phyloP scores from a whole-genome alignment of 495 filamentous ascomycete genomes.

The Chaetomium fimeti region DNA sequence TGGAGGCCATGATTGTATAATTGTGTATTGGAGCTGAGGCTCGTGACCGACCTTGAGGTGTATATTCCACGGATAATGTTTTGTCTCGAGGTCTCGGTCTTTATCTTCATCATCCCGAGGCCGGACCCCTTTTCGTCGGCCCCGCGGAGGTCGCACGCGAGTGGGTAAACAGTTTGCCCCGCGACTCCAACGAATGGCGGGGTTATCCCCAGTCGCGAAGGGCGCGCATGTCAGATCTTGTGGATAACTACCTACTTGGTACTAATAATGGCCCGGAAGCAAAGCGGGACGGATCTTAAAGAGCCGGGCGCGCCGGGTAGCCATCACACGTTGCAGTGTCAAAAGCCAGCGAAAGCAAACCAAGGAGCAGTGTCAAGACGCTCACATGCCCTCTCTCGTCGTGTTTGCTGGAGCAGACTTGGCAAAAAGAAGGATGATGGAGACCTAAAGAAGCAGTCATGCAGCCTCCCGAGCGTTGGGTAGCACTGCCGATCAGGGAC shows the following conservation, averaged over 20 bases:
- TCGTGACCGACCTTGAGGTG: too few relatives aligned
- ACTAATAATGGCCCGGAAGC: too few relatives aligned
- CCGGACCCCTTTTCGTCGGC: neutral
- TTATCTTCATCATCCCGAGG: neutral
- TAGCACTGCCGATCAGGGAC: slow-evolving; percentile 7
- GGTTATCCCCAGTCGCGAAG: slow-evolving; percentile 4
- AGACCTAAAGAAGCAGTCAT: neutral
- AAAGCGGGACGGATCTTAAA: too few relatives aligned
- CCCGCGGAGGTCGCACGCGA: neutral
- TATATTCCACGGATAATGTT: too few relatives aligned
- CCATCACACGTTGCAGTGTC: too few relatives aligned
- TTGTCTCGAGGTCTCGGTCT: neutral
- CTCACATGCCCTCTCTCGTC: neutral
- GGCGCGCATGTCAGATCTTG: slow-evolving; percentile 13
- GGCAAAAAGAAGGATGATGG: neutral
- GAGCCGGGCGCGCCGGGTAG: too few relatives aligned
- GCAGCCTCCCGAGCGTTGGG: neutral
- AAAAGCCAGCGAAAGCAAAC: too few relatives aligned
- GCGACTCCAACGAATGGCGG: slow-evolving; percentile 6
- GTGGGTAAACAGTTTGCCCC: slow-evolving; percentile 5
- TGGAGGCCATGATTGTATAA: slow-evolving; percentile 24
- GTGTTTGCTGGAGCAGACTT: neutral
- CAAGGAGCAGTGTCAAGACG: too few relatives aligned
- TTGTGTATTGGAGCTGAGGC: neutral
- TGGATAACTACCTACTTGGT: neutral